Percentiles rank a stretch among this genome's conserved stretches.
These are phyloP conservation scores for Exidia glandulosa DNA, from an alignment of 768 basidiomycete species.

Conservation along the genomic window DNA sequence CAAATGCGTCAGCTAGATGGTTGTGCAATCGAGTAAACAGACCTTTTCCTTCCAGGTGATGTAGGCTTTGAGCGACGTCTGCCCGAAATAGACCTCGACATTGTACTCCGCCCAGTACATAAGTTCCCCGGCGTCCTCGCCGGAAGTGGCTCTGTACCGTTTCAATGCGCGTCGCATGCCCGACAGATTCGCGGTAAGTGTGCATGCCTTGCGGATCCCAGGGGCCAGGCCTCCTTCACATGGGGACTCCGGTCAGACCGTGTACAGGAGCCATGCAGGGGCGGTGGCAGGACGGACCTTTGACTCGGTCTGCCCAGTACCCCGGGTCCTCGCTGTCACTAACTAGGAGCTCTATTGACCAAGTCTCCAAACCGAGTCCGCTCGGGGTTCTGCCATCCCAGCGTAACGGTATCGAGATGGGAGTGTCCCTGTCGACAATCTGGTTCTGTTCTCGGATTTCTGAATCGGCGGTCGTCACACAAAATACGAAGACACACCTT, in stretches of 20 bases:
- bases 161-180: neutral
- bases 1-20: no score
- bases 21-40: no score
- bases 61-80: neutral
- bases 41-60: conserved; percentile 4
- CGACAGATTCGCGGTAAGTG: conserved; percentile 3
- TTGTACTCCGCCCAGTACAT: conserved; percentile 1
- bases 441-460: neutral
- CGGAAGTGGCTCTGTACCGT: neutral
- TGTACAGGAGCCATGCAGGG: no score
- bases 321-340: no score
- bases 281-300: no score
- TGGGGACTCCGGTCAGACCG: neutral
- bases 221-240: conserved; percentile 1
- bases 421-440: neutral
- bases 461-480: neutral
- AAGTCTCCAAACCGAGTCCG: neutral
- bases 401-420: neutral
- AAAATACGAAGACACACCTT: neutral
- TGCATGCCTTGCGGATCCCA: conserved; percentile 1
- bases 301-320: no score
- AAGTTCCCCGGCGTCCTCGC: no score
- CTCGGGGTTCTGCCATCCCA: neutral
- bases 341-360: conserved; percentile 2
- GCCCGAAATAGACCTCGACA: conserved; percentile 3